Evolutionary conservation across 2,329 filamentous ascomycete genomes (phyloP).

Genomic region (Paecilomyces niveus): DNA sequence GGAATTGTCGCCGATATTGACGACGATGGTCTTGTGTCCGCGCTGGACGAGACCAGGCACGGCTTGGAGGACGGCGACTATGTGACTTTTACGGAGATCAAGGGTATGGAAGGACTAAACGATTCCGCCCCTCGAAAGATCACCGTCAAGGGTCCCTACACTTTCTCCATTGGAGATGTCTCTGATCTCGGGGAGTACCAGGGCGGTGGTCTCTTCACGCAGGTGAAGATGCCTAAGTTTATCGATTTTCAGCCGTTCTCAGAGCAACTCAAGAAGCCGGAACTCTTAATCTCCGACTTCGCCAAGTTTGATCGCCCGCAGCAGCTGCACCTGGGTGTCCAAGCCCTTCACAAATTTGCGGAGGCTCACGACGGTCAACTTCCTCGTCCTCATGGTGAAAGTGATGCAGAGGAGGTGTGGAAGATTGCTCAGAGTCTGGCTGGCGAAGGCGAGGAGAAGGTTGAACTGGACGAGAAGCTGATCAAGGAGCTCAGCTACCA

Average conservation of each 20-base stretch:
- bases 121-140: conserved; percentile 78
- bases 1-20: conserved; percentile 89
- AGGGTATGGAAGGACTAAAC: conserved; percentile 88
- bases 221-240: conserved; percentile 98
- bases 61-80: conserved; percentile 94
- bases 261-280: conserved; percentile 73
- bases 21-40: conserved; percentile 83
- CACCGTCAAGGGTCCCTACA: conserved; percentile 91
- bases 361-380: conserved; percentile 63
- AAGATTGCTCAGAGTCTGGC: conserved; percentile 69
- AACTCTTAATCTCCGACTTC: conserved; percentile 87
- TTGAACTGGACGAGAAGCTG: conserved; percentile 86
- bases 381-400: conserved; percentile 75
- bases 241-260: conserved; percentile 80
- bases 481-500: conserved; percentile 92
- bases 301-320: conserved; percentile 95
- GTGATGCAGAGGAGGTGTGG: conserved; percentile 72
- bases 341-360: conserved; percentile 82
- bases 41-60: conserved; percentile 88
- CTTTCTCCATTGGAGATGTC: conserved; percentile 93
- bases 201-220: conserved; percentile 81
- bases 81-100: conserved; percentile 87
- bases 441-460: conserved; percentile 57
- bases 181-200: conserved; percentile 79
- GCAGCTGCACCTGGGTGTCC: conserved; percentile 86